Evolutionary conservation across 1,139 yeast species (phyloP), one percentile per base, ranked within the genome.

Genomic region (Candida sp.): DNA sequence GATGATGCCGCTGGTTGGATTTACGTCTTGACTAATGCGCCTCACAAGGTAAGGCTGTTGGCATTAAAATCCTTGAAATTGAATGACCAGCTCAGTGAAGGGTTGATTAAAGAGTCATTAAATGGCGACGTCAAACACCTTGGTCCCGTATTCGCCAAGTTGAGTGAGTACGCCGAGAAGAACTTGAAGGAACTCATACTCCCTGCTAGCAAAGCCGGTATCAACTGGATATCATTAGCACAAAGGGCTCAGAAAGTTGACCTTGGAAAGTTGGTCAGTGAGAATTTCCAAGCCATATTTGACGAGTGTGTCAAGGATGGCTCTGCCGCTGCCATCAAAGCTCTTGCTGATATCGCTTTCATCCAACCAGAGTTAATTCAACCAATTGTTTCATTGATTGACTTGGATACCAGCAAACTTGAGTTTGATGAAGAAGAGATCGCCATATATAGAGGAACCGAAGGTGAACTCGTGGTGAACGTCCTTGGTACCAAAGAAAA

Each of bases 181-280:
- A 77, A 75, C 38, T 49, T 63, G 33, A 53, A 66, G 12, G 68
- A 66, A 28, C 77, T 84, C 25, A 65, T 89, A n/a, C 70, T 88
- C 28, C 62, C 83, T 8, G 73, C 88, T 8, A 90, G 89, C 63
- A 84, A 82, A 56, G 58, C 68, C 1, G 63, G 56, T 3, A 68
- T 79, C 31, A 67, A 69, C 2, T 94, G 99, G 99, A 88, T 92
- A 41, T 90, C 90, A 0, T 70, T 92, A 47, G 85, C 86, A 42
- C 84, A 88, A 60, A 73, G 83, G 49, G 78, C 88, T 8, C 46
- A 35, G 7, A 68, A 70, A 5, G 63, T 84, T 31, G 96, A 93
- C 60, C 89, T 97, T 3, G 88, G 88, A 23, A 60, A 65, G 3
- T 67, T 91, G 45, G 81, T 88, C 4, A 62, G 69, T 1, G 63